A percentile compares a stretch with the other conserved stretches of the same genome.
Conservation (phyloP, 2,329 filamentous ascomycete genomes). For the Apiospora aurea region DNA sequence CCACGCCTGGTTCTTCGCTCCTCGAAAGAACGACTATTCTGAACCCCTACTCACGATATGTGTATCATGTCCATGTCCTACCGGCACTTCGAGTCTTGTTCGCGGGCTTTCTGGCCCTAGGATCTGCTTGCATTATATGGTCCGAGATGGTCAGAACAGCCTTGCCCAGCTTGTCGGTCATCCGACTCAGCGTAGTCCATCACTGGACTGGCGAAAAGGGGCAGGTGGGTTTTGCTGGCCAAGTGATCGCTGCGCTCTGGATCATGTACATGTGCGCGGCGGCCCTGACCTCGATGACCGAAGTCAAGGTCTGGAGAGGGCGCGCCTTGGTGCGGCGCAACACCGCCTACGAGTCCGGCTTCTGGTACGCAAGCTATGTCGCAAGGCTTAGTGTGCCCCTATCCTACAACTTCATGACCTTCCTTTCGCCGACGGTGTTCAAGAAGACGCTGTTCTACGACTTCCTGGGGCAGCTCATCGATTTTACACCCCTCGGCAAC, state of each 20-base stretch:
- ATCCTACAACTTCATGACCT: conserved; percentile 95
- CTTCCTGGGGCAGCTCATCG: conserved; percentile 84
- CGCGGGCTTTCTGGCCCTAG: conserved; percentile 73
- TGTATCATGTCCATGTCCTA: conserved; percentile 76
- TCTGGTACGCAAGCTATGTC: conserved; percentile 94
- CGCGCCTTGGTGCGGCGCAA: conserved; percentile 88
- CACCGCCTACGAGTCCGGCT: conserved; percentile 90
- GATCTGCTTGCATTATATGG: conserved; percentile 88
- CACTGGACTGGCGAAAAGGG: conserved; percentile 75
- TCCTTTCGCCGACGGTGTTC: conserved; percentile 77
- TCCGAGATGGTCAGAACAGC: conserved; percentile 90
- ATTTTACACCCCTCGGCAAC: conserved; percentile 80
- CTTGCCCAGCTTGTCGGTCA: conserved; percentile 76
- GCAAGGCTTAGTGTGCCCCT: conserved; percentile 92
- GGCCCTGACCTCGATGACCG: conserved; percentile 84
- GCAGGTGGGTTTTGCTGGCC: conserved; percentile 84
- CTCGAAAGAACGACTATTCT: conserved; percentile 66
- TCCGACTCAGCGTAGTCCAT: conserved; percentile 73
- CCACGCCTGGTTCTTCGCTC: conserved; percentile 61
- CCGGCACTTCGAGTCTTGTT: conserved; percentile 71
- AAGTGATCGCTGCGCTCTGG: conserved; percentile 85
- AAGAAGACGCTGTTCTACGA: conserved; percentile 82
- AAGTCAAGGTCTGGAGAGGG: conserved; percentile 97
- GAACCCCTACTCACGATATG: conserved; percentile 82
- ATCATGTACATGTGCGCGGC: conserved; percentile 96